Conservation (phyloP, 1,284 basidiomycete genomes). For the Puccinia polysora region DNA sequence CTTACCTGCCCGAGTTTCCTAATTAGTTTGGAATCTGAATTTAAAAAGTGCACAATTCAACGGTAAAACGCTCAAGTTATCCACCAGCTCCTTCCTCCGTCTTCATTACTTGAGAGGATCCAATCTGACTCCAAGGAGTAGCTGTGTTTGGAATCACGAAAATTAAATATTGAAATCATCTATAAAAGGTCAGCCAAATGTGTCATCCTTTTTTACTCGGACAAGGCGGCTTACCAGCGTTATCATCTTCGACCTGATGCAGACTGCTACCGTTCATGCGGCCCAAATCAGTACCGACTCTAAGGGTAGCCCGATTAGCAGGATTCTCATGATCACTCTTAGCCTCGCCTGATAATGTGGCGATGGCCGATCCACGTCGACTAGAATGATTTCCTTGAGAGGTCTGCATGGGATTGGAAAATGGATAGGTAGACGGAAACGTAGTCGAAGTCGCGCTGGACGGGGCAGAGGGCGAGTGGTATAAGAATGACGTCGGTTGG, state of each 20-base stretch:
- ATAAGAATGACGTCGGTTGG: constrained; percentile 8
- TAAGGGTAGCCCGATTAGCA: background rate
- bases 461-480: background rate
- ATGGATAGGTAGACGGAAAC: constrained; percentile 8
- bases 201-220: background rate
- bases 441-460: background rate
- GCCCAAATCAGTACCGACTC: constrained; percentile 1
- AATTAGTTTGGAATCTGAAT: too few species aligned
- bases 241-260: too few species aligned
- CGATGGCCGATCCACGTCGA: constrained; percentile 12
- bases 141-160: background rate
- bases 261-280: too few species aligned
- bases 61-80: too few species aligned
- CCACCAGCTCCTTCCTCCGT: constrained; percentile 8
- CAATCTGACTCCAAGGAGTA: constrained; percentile 24
- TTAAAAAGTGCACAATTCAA: too few species aligned
- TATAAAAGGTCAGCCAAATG: background rate
- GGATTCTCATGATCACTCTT: background rate
- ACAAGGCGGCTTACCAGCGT: too few species aligned
- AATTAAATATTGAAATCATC: background rate
- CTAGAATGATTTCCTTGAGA: background rate
- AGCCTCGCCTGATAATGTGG: background rate
- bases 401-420: background rate
- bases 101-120: constrained; percentile 16
- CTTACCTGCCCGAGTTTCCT: too few species aligned